Evolutionary conservation across 352 stramenopile species (phyloP).

Genomic region (Phytophthora constricta): DNA sequence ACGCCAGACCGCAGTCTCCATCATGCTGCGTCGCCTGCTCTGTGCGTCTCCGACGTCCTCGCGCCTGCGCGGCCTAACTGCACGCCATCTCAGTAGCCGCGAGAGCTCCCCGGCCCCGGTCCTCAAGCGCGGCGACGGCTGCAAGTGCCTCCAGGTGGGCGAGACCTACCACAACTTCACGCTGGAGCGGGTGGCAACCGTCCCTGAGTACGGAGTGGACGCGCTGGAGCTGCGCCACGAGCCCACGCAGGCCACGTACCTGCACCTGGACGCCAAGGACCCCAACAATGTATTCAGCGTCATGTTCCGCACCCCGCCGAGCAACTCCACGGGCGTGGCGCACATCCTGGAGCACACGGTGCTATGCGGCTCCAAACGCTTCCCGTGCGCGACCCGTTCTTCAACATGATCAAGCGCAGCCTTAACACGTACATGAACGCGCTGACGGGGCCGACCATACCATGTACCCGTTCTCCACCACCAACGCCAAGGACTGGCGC

Average conservation of each 20-base stretch:
- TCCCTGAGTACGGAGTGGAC: conserved; percentile 87
- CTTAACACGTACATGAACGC: conserved; percentile 99
- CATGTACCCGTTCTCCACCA: conserved; percentile 98
- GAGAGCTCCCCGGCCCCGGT: conserved; percentile 8
- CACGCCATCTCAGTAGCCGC: background rate
- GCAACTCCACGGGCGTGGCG: conserved; percentile 96
- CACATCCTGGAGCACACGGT: conserved; percentile 98
- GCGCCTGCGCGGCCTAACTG: background rate
- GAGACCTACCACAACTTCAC: conserved; percentile 83
- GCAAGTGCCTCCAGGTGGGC: conserved; percentile 58
- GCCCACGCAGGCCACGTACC: conserved; percentile 73
- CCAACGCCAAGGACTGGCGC: conserved; percentile 97
- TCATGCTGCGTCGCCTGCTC: conserved; percentile 42
- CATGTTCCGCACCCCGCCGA: conserved; percentile 97
- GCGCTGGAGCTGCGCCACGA: conserved; percentile 79
- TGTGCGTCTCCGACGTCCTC: conserved; percentile 7
- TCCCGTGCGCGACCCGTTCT: conserved; percentile 98
- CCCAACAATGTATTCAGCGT: conserved; percentile 93
- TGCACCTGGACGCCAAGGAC: conserved; percentile 87
- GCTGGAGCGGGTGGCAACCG: conserved; percentile 56
- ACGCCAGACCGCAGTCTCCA: conserved; percentile 7
- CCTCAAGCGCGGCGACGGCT: conserved; percentile 58
- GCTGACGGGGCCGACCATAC: conserved; percentile 98
- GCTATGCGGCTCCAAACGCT: conserved; percentile 95
- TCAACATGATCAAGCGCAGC: conserved; percentile 98